Evolutionary conservation across 768 basidiomycete genomes (phyloP), one percentile per base, ranked within the genome.

Genomic region (Lactarius hatsudake): DNA sequence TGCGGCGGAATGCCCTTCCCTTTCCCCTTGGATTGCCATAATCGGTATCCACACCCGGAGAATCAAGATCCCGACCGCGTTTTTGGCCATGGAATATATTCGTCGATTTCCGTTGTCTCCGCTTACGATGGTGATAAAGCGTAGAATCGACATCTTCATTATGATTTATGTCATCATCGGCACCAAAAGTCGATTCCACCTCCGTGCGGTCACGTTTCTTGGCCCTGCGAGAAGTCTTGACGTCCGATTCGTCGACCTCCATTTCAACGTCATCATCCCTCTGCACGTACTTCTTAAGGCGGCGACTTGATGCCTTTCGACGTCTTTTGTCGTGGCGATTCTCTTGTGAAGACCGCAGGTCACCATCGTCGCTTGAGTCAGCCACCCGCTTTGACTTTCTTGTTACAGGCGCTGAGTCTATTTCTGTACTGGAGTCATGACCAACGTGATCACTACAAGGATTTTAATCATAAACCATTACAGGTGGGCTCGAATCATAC

Each of bases 151-250:
- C 38, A 12, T 72, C 67, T 38, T 79, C 78, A 18, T 80, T 79
- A 20, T 70, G 45, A 53, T 71, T 38, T 7, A 81, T 79, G 59
- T 84, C 82, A 51, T 84, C 84, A 69, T 89, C 89, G 30, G 83
- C 86, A 56, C 85, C 89, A 72, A 90, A 87, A 0, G 84, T 85
- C 4, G 89, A 89, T 8, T 84, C 90, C 63, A 88, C 88, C 73
- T 90, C 89, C 8, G 83, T 82, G 51, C 88, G 87, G 75, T 89
- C 89, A 68, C 91, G 86, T 78, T 93, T 93, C 80, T 84, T 89
- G 55, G 90, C 89, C 67, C 86, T 79, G 23, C 54, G 64, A 12
- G 60, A 56, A 3, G 18, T 13, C 56, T 23, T 54, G n/a, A 59
- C 54, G 34, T 66, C 76, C 71, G 72, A 57, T 77, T 75, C 78